A percentile compares a stretch with the other conserved stretches of the same genome.
phyloP scores from a whole-genome alignment of 345 rosid species.

The Turritis glabra region DNA sequence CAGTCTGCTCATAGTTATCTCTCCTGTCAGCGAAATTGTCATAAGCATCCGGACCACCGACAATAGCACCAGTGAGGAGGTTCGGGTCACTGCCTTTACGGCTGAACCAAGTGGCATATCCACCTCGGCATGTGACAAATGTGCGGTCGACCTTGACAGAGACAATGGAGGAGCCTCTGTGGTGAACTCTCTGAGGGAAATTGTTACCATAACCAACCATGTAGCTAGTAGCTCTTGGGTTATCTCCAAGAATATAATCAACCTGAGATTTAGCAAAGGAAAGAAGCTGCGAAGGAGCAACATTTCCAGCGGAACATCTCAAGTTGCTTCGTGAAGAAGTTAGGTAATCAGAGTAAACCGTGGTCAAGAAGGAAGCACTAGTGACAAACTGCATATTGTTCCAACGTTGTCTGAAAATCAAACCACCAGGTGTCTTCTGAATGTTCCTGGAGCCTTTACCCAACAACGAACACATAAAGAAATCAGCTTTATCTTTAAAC shows the following conservation, averaged over 20 bases:
- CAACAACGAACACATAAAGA: constrained; percentile 82
- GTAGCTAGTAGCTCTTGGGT: constrained; percentile 94
- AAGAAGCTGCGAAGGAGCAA: constrained; percentile 64
- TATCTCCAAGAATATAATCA: constrained; percentile 96
- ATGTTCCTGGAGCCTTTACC: constrained; percentile 64
- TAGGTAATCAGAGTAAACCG: constrained; percentile 84
- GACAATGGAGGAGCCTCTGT: constrained; percentile 89
- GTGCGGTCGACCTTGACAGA: constrained; percentile 64
- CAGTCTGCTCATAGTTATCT: constrained; percentile 95
- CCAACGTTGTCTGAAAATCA: constrained; percentile 88
- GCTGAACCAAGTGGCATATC: constrained; percentile 88
- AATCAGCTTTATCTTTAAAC: constrained; percentile 86
- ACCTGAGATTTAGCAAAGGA: constrained; percentile 90
- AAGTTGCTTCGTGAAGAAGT: constrained; percentile 62
- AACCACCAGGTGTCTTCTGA: constrained; percentile 92
- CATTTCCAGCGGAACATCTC: constrained; percentile 64
- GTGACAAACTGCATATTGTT: constrained; percentile 98
- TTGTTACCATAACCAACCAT: constrained; percentile 98
- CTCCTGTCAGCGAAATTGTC: constrained; percentile 93
- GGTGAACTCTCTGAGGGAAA: constrained; percentile 89
- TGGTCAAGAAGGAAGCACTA: constrained; percentile 72
- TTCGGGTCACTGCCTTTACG: constrained; percentile 84
- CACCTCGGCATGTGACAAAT: constrained; percentile 87
- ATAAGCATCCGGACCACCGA: constrained; percentile 96
- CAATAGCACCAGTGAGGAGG: constrained; percentile 86